These are phyloP conservation scores for Neurospora sp. DNA, from an alignment of 2,329 filamentous ascomycete species.

Conservation along the genomic window DNA sequence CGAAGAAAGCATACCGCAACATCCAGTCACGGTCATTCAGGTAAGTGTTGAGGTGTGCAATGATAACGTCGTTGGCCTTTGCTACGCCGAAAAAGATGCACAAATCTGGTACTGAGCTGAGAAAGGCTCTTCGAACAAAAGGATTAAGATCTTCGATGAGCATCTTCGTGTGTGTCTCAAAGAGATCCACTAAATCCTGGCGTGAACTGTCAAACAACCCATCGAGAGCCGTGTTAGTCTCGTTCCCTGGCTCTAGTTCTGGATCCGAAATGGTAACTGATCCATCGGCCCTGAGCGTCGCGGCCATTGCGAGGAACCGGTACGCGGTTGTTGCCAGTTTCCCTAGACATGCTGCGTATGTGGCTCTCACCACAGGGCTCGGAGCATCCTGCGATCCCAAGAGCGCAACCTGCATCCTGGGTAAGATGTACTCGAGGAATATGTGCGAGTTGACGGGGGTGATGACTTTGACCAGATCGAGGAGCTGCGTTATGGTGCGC, in stretches of 20 bases:
- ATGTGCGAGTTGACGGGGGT: constrained; percentile 66
- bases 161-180: constrained; percentile 81
- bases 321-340: constrained; percentile 78
- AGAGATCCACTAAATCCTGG: constrained; percentile 68
- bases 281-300: constrained; percentile 74
- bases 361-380: constrained; percentile 67
- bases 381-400: constrained; percentile 40
- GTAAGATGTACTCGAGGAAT: constrained; percentile 58
- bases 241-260: constrained; percentile 62
- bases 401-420: constrained; percentile 48
- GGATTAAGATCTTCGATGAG: constrained; percentile 80
- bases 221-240: constrained; percentile 62
- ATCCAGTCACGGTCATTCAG: constrained; percentile 95
- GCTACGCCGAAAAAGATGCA: constrained; percentile 91
- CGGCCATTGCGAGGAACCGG: constrained; percentile 81
- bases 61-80: constrained; percentile 90
- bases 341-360: constrained; percentile 86
- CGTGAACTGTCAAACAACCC: constrained; percentile 83
- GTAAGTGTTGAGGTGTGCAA: constrained; percentile 95
- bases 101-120: constrained; percentile 81
- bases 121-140: constrained; percentile 79
- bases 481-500: constrained; percentile 76
- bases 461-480: constrained; percentile 79
- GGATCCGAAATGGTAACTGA: constrained; percentile 68
- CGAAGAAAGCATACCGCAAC: constrained; percentile 92